Conservation (phyloP, 139 green algal species). For the Spirogloea muscicola region DNA sequence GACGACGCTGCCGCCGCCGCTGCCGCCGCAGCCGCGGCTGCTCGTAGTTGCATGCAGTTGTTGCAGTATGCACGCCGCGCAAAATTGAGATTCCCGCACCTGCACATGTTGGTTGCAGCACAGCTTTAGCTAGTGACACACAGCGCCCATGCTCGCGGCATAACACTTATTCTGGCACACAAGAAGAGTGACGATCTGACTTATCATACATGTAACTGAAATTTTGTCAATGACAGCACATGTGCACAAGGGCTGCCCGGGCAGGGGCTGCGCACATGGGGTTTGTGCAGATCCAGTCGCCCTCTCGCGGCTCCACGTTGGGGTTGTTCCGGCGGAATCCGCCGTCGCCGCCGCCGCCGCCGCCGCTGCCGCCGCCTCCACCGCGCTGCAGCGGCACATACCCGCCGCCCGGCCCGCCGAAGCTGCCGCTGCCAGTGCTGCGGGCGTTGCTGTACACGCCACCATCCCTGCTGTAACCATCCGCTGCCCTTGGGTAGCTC, state of each 20-base stretch:
- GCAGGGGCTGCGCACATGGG: slow-evolving; percentile 11
- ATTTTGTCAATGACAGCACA: background rate
- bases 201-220: background rate
- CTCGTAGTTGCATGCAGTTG: slow-evolving; percentile 20
- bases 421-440: no score
- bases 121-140: background rate
- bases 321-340: slow-evolving; percentile 31
- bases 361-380: no score
- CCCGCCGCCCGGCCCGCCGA: no score
- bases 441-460: no score
- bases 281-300: slow-evolving; percentile 40
- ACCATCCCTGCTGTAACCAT: no score
- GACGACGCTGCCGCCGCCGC: no score
- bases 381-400: no score
- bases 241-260: background rate
- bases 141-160: background rate
- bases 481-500: no score
- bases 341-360: no score
- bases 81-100: slow-evolving; percentile 38
- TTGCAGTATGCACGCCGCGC: slow-evolving; percentile 14
- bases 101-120: background rate
- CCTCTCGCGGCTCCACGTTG: slow-evolving; percentile 33
- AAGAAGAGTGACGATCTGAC: background rate
- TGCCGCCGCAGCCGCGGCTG: no score
- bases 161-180: background rate